A percentile compares a stretch with the other conserved stretches of the same genome.
These are phyloP conservation scores for Colletotrichum navitas DNA, from an alignment of 2,329 filamentous ascomycete species.

Conservation along the genomic window DNA sequence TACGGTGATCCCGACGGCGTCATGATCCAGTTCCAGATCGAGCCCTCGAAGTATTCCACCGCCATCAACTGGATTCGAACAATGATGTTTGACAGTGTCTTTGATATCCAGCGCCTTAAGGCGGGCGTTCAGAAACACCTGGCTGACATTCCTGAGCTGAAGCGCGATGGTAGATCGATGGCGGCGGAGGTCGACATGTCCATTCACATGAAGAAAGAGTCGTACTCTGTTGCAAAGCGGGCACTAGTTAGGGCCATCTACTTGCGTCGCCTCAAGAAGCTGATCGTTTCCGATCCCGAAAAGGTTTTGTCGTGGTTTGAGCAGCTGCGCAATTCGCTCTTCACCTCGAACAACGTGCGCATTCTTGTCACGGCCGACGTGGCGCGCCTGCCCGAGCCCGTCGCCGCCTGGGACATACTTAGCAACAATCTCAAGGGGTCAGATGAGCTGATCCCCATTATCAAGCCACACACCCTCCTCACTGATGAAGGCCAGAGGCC, in stretches of 20 bases:
- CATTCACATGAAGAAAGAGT: conserved; percentile 82
- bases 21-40: conserved; percentile 85
- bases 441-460: conserved; percentile 72
- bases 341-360: conserved; percentile 87
- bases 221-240: conserved; percentile 80
- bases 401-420: conserved; percentile 82
- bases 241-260: conserved; percentile 90
- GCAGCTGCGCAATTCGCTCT: conserved; percentile 79
- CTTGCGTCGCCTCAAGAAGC: conserved; percentile 84
- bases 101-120: conserved; percentile 77
- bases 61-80: conserved; percentile 87
- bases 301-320: conserved; percentile 83
- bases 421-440: conserved; percentile 61
- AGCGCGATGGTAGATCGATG: conserved; percentile 84
- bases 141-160: conserved; percentile 91
- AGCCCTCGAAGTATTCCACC: conserved; percentile 86
- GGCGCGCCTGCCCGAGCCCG: conserved; percentile 77
- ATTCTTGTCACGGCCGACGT: conserved; percentile 87
- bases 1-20: conserved; percentile 87
- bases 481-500: conserved; percentile 80
- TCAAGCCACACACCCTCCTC: conserved; percentile 77
- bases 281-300: conserved; percentile 81
- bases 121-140: conserved; percentile 83
- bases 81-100: conserved; percentile 89
- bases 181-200: conserved; percentile 77